These are phyloP conservation scores for Komagataella pseudopastoris DNA, from an alignment of 805 yeast genomes.

Conservation along the genomic window DNA sequence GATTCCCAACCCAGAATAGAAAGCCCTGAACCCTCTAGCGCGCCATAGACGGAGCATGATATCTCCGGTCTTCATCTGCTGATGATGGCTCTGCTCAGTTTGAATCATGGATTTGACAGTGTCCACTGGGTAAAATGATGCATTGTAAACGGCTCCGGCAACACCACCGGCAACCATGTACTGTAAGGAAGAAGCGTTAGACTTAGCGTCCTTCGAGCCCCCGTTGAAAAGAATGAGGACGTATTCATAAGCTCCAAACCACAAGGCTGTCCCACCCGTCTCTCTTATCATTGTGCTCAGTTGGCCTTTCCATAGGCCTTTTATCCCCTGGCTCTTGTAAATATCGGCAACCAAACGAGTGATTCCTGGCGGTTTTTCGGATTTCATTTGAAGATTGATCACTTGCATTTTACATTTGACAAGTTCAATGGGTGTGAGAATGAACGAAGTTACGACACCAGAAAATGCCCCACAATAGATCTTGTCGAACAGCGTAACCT, in stretches of 20 bases:
- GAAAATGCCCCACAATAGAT: conserved; percentile 67
- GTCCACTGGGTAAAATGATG: conserved; percentile 78
- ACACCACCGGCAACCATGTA: conserved; percentile 66
- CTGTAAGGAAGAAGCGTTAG: conserved; percentile 30
- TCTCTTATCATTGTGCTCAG: conserved; percentile 72
- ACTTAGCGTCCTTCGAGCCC: conserved; percentile 5
- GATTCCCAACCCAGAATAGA: conserved; percentile 78
- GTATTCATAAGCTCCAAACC: conserved; percentile 85
- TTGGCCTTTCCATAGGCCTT: conserved; percentile 83
- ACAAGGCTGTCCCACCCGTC: conserved; percentile 79
- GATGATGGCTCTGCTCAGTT: conserved; percentile 27
- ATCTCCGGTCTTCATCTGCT: conserved; percentile 10
- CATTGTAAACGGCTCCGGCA: conserved; percentile 77
- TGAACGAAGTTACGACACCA: conserved; percentile 72
- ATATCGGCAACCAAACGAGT: conserved; percentile 26
- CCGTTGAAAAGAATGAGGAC: conserved; percentile 23
- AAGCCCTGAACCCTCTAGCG: conserved; percentile 51
- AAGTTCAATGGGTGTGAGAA: conserved; percentile 85
- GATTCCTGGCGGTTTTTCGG: conserved; percentile 16
- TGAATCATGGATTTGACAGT: conserved; percentile 84
- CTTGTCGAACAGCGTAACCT: conserved; percentile 13
- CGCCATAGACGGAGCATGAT: conserved; percentile 27
- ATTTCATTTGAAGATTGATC: conserved; percentile 19
- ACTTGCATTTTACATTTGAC: conserved; percentile 85
- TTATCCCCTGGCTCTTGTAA: conserved; percentile 33